These are phyloP conservation scores for Hansenula anomala DNA, from an alignment of 1,139 yeast species.

Conservation along the genomic window DNA sequence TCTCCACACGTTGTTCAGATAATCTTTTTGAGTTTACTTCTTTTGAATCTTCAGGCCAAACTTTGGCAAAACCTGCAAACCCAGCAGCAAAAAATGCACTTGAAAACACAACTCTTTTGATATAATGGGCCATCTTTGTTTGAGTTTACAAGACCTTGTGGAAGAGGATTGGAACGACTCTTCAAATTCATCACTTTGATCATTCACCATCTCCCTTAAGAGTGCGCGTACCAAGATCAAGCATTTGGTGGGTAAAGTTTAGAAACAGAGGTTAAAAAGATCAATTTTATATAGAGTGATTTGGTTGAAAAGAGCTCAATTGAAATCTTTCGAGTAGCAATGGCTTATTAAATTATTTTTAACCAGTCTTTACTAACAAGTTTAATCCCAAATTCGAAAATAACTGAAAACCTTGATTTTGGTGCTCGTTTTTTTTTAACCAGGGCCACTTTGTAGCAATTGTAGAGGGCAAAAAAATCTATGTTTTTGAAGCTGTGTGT, in stretches of 20 bases:
- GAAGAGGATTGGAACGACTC: neutral
- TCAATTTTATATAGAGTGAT: too few relatives aligned
- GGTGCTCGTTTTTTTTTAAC: neutral
- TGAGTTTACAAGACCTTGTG: neutral
- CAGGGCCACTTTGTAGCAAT: neutral
- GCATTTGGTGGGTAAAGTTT: too few relatives aligned
- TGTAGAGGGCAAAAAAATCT: too few relatives aligned
- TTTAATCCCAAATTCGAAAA: too few relatives aligned
- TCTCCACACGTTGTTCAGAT: conserved; percentile 29
- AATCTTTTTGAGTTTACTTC: conserved; percentile 23
- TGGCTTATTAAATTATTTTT: too few relatives aligned
- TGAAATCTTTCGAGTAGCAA: too few relatives aligned
- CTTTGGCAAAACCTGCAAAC: conserved; percentile 37
- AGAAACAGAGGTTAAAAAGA: too few relatives aligned
- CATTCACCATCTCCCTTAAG: too few relatives aligned
- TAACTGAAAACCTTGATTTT: too few relatives aligned
- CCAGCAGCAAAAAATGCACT: conserved; percentile 44
- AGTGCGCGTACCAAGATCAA: too few relatives aligned
- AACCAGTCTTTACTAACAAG: too few relatives aligned
- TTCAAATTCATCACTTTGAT: neutral
- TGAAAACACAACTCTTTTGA: conserved; percentile 29
- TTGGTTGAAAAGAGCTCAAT: too few relatives aligned
- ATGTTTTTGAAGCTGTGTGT: neutral
- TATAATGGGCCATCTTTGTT: conserved; percentile 8
- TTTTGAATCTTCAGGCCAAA: conserved; percentile 38